Percentiles rank a stretch among this genome's conserved stretches.
Conservation (phyloP, 768 basidiomycete genomes). For the Trametes elegans region DNA sequence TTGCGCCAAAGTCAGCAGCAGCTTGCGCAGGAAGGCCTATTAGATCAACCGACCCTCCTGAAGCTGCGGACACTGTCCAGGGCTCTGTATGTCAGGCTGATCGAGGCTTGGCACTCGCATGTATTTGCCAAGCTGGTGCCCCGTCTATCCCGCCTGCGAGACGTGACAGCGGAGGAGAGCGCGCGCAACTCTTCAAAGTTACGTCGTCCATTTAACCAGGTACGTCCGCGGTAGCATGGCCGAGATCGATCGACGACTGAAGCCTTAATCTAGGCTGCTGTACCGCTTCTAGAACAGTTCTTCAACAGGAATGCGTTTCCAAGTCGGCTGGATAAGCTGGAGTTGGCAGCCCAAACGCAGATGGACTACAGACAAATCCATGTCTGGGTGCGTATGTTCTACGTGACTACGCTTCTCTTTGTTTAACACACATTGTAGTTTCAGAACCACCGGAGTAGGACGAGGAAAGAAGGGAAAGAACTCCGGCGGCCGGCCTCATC, state of each 20-base stretch:
- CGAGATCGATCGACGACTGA: background rate
- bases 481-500: background rate
- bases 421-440: slow-evolving; percentile 17
- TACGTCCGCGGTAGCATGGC: too few species aligned
- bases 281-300: slow-evolving; percentile 21
- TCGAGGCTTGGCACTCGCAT: too few species aligned
- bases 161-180: too few species aligned
- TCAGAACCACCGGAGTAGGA: slow-evolving; percentile 26
- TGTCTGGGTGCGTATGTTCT: slow-evolving; percentile 25
- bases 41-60: too few species aligned
- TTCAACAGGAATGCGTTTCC: slow-evolving; percentile 25
- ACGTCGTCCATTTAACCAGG: too few species aligned
- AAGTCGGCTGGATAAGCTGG: slow-evolving; percentile 21
- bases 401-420: background rate
- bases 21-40: too few species aligned
- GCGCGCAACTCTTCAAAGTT: too few species aligned
- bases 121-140: too few species aligned
- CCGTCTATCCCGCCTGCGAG: too few species aligned
- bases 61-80: too few species aligned
- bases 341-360: slow-evolving; percentile 13
- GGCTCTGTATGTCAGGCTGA: too few species aligned
- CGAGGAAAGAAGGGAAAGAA: slow-evolving; percentile 10
- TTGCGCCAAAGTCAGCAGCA: too few species aligned
- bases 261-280: slow-evolving; percentile 9
- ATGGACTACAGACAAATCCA: slow-evolving; percentile 28